Evolutionary conservation across 176 grass and related monocot genomes (phyloP).

Genomic region (Carex parvula): DNA sequence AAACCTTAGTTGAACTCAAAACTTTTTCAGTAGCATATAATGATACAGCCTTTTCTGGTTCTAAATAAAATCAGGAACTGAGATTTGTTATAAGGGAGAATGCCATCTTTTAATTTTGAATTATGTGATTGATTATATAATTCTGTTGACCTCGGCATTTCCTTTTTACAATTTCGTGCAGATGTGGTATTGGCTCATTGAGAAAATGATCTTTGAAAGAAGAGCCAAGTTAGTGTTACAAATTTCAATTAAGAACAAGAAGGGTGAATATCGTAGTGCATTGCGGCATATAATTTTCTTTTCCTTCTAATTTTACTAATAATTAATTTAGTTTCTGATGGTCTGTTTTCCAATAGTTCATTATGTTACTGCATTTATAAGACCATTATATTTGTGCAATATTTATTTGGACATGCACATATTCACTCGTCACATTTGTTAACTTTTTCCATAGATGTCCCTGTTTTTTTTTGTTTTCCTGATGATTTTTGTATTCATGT

Average conservation of each 20-base stretch:
- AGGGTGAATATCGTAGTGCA: neutral
- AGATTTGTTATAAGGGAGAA: neutral
- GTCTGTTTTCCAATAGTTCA: neutral
- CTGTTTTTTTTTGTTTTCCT: neutral
- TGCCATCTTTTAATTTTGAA: neutral
- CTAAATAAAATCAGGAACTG: neutral
- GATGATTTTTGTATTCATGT: neutral
- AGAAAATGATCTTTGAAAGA: neutral
- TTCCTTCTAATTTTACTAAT: neutral
- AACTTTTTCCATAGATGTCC: neutral
- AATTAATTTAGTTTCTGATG: neutral
- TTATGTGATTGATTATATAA: neutral
- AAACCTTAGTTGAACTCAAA: neutral
- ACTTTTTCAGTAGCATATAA: neutral
- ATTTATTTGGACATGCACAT: neutral
- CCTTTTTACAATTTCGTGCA: neutral
- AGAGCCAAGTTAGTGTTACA: neutral
- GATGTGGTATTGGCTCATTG: neutral
- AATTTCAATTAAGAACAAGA: neutral
- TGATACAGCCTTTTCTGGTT: neutral
- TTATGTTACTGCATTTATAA: neutral
- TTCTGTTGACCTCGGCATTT: neutral
- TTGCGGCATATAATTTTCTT: constrained; percentile 3
- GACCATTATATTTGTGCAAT: neutral
- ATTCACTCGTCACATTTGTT: neutral